phyloP scores from a whole-genome alignment of 192 early-diverging fungal genomes.

The Backusella psychrophila region DNA sequence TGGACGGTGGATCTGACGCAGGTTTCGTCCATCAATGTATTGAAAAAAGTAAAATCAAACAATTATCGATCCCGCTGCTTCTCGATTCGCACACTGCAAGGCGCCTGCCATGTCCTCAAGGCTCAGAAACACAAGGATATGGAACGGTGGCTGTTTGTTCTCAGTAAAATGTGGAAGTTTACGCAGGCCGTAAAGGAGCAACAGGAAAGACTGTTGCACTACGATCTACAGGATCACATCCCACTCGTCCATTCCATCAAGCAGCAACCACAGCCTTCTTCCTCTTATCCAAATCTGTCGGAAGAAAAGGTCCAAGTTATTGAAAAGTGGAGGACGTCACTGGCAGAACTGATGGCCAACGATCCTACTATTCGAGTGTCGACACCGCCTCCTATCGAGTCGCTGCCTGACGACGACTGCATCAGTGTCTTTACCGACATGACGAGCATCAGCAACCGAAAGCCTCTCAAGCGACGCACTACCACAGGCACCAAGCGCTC shows the following conservation, averaged over 20 bases:
- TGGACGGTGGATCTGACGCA: slow-evolving; percentile 34
- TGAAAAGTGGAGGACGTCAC: slow-evolving; percentile 37
- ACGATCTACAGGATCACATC: neutral
- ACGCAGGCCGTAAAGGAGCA: slow-evolving; percentile 17
- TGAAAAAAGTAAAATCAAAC: slow-evolving; percentile 15
- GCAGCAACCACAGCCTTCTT: neutral
- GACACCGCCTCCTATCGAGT: slow-evolving; percentile 33
- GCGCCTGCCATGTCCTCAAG: slow-evolving; percentile 27
- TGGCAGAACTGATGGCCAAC: slow-evolving; percentile 28
- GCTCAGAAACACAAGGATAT: slow-evolving; percentile 38
- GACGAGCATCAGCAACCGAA: slow-evolving; percentile 30
- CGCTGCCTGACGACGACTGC: slow-evolving; percentile 28
- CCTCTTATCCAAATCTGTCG: slow-evolving; percentile 13
- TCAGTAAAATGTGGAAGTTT: slow-evolving; percentile 38
- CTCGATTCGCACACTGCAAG: slow-evolving; percentile 30
- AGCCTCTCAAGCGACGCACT: neutral
- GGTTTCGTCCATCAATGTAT: slow-evolving; percentile 24
- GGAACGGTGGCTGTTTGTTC: slow-evolving; percentile 38
- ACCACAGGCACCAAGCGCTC: neutral
- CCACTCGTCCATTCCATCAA: slow-evolving; percentile 5
- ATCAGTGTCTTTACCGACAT: slow-evolving; percentile 27
- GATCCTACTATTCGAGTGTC: slow-evolving; percentile 25
- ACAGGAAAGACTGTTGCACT: neutral
- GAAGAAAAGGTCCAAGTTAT: slow-evolving; percentile 28
- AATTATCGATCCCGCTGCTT: slow-evolving; percentile 15